Evolutionary conservation across 202 grass and related monocot species (phyloP), one percentile per base, ranked within the genome.

Genomic region (Dendrocalamus latiflorus): DNA sequence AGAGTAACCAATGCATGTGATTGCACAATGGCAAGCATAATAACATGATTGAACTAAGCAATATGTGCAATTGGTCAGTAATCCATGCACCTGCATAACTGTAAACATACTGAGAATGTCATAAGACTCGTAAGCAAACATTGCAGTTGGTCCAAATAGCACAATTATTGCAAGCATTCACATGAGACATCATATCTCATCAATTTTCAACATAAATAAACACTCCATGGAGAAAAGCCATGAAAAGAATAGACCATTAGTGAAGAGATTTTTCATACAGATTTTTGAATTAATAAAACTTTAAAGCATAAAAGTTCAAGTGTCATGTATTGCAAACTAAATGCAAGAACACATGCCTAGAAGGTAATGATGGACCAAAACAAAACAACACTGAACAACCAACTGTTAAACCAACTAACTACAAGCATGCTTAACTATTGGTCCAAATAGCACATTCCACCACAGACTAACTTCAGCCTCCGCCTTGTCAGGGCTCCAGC

Each of bases 1-100:
- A 47, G n/a, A 65, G 26, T 60, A 71, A 60, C 11, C 17, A 70
- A 59, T 42, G 65, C 65, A 81, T 70, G 64, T 69, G 79, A 36
- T 33, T 4, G 7, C 17, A 49, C 33, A 51, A 36, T 82, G 20
- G 25, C 28, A 62, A 82, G 55, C 30, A 82, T 73, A 64, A 16
- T 44, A 63, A 45, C 68, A 82, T 26, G 20, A 72, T 39, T 73
- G 42, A 72, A 73, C 12, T 18, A 61, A 73, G 17, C 28, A 63
- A 72, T 45, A 48, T 63, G 44, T 22, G 37, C 25, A 72, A 70
- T 81, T 72, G 58, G 6, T 62, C 20, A 61, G 17, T 48, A 36
- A 81, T 80, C 48, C 48, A 68, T 30, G 18, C 8, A 6, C 26
- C 41, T 36, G n/a, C 7, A 6, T 6, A 72, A 50, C 42, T 28